These are phyloP conservation scores for Xanthoconium separans DNA, from an alignment of 1,284 basidiomycete species.

Conservation along the genomic window DNA sequence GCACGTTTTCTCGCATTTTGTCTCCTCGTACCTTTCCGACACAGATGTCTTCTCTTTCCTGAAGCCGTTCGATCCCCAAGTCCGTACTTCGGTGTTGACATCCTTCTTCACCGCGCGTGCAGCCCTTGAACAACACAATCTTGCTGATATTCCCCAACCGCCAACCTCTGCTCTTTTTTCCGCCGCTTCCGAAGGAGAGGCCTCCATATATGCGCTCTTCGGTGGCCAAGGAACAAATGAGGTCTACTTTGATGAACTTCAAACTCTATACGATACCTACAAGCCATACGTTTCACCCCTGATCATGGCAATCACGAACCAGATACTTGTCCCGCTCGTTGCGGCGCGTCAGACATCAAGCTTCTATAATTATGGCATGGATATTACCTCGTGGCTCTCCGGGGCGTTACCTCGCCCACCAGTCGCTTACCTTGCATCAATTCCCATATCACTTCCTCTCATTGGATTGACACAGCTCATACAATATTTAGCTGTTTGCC, in stretches of 20 bases:
- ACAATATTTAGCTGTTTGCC: constrained; percentile 86
- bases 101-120: constrained; percentile 82
- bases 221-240: constrained; percentile 99
- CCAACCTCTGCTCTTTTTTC: constrained; percentile 76
- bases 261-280: constrained; percentile 90
- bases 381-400: constrained; percentile 84
- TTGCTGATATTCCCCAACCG: constrained; percentile 60
- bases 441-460: constrained; percentile 93
- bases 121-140: constrained; percentile 62
- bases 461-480: constrained; percentile 95
- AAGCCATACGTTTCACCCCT: constrained; percentile 79
- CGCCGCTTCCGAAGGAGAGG: constrained; percentile 67
- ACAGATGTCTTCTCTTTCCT: constrained; percentile 83
- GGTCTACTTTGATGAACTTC: constrained; percentile 96
- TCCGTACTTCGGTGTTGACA: constrained; percentile 74
- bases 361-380: constrained; percentile 82
- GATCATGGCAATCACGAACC: constrained; percentile 61
- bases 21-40: constrained; percentile 69
- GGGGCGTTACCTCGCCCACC: constrained; percentile 72
- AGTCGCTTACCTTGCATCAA: constrained; percentile 86
- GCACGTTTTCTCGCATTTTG: constrained; percentile 76
- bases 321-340: constrained; percentile 76
- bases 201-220: constrained; percentile 90
- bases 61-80: constrained; percentile 72
- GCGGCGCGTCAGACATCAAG: constrained; percentile 57